Conservation (phyloP, 352 stramenopile species). For the Phytophthora quininea region DNA sequence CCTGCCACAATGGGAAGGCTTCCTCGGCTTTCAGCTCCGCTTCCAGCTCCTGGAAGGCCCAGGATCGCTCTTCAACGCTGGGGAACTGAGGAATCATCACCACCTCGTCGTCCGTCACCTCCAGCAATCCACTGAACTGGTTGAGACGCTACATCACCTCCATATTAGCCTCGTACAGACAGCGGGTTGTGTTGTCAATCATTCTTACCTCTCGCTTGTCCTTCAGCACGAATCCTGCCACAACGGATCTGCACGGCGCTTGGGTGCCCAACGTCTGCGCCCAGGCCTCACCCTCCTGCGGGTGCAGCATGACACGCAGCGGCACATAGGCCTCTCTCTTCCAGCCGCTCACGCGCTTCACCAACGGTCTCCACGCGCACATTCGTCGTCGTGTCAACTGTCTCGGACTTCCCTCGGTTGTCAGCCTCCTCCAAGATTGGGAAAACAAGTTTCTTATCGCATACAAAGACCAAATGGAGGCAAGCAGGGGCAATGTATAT, state of each 20-base stretch:
- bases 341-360: slow-evolving; percentile 52
- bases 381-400: background rate
- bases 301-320: slow-evolving; percentile 55
- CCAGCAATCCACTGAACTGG: slow-evolving; percentile 38
- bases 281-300: slow-evolving; percentile 32
- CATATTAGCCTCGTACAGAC: too few relatives aligned
- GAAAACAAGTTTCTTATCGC: too few relatives aligned
- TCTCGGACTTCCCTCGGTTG: background rate
- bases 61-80: slow-evolving; percentile 37
- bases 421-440: background rate
- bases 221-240: slow-evolving; percentile 46
- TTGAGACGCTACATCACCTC: slow-evolving; percentile 27
- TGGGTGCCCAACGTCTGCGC: slow-evolving; percentile 16
- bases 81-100: slow-evolving; percentile 36
- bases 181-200: background rate
- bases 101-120: slow-evolving; percentile 38
- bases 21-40: slow-evolving; percentile 48
- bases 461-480: slow-evolving; percentile 22
- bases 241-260: slow-evolving; percentile 23
- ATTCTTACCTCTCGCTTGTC: slow-evolving; percentile 36
- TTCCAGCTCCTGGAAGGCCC: slow-evolving; percentile 56
- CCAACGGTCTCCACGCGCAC: slow-evolving; percentile 37
- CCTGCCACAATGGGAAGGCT: slow-evolving; percentile 59
- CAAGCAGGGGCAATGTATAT: slow-evolving; percentile 17
- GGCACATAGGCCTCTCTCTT: slow-evolving; percentile 50